Evolutionary conservation across 2,329 filamentous ascomycete species (phyloP).

Genomic region (Pseudovirgaria hyperparasitica): DNA sequence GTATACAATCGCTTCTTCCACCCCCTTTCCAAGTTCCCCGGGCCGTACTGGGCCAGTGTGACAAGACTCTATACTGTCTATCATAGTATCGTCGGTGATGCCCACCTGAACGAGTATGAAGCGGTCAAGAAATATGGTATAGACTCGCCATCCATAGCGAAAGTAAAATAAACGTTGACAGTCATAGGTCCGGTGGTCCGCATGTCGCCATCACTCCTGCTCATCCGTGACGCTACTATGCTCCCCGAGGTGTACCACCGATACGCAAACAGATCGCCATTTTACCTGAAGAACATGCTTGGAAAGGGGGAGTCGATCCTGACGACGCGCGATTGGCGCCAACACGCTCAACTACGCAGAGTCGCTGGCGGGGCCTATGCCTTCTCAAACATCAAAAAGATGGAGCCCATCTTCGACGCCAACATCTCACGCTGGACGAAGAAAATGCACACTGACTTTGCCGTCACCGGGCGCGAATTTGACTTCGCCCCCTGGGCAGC

Average conservation of each 20-base stretch:
- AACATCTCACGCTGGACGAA: slow-evolving; percentile 38
- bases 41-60: slow-evolving; percentile 41
- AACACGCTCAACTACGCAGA: slow-evolving; percentile 41
- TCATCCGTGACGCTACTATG: slow-evolving; percentile 40
- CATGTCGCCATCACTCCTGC: slow-evolving; percentile 40
- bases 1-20: slow-evolving; percentile 37
- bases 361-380: slow-evolving; percentile 42
- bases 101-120: slow-evolving; percentile 28
- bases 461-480: slow-evolving; percentile 30
- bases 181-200: slow-evolving; percentile 32
- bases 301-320: slow-evolving; percentile 43
- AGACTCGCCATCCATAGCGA: slow-evolving; percentile 7
- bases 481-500: slow-evolving; percentile 45
- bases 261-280: slow-evolving; percentile 42
- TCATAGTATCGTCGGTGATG: slow-evolving; percentile 36
- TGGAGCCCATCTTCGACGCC: slow-evolving; percentile 43
- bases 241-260: slow-evolving; percentile 45
- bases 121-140: slow-evolving; percentile 38
- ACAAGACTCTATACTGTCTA: slow-evolving; percentile 41
- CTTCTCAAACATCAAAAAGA: slow-evolving; percentile 44
- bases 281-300: slow-evolving; percentile 47
- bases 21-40: slow-evolving; percentile 39
- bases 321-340: slow-evolving; percentile 41
- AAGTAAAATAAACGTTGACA: not conserved
- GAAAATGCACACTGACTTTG: slow-evolving; percentile 36